Conservation (phyloP, 345 rosid species). For the Sapria himalayana region DNA sequence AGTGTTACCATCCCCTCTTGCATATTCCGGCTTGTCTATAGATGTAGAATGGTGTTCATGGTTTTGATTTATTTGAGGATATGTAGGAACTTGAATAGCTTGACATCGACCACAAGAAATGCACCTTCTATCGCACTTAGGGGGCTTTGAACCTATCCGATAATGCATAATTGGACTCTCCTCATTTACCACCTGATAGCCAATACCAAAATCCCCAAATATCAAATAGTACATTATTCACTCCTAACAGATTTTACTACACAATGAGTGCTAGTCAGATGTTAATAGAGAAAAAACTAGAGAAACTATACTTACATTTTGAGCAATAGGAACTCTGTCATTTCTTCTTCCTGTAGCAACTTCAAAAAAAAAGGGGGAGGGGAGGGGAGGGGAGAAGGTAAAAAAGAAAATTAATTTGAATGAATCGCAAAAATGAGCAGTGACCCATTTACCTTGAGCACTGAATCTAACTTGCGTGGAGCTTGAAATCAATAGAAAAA, state of each 20-base stretch:
- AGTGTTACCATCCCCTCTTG: conserved; percentile 40
- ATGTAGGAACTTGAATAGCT: conserved; percentile 78
- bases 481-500: conserved; percentile 27
- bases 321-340: too few species aligned
- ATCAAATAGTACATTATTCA: too few species aligned
- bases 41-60: conserved; percentile 11
- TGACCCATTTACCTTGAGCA: conserved; percentile 34
- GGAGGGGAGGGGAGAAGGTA: too few species aligned
- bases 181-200: conserved; percentile 12
- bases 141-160: conserved; percentile 76
- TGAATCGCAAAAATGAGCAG: conserved; percentile 7
- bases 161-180: conserved; percentile 26
- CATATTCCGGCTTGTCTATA: conserved; percentile 20
- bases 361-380: too few species aligned
- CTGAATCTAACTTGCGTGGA: conserved; percentile 25
- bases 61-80: conserved; percentile 27
- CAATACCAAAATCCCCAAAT: conserved; percentile 7
- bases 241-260: too few species aligned
- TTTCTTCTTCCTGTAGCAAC: conserved; percentile 34
- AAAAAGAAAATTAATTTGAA: too few species aligned
- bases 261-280: too few species aligned
- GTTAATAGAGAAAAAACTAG: too few species aligned
- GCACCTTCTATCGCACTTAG: conserved; percentile 72
- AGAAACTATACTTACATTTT: too few species aligned
- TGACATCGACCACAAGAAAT: conserved; percentile 57